Percentiles rank a stretch among this genome's conserved stretches.
Evolutionary conservation across 2,329 filamentous ascomycete genomes (phyloP).

Genomic region (Monilinia laxa): DNA sequence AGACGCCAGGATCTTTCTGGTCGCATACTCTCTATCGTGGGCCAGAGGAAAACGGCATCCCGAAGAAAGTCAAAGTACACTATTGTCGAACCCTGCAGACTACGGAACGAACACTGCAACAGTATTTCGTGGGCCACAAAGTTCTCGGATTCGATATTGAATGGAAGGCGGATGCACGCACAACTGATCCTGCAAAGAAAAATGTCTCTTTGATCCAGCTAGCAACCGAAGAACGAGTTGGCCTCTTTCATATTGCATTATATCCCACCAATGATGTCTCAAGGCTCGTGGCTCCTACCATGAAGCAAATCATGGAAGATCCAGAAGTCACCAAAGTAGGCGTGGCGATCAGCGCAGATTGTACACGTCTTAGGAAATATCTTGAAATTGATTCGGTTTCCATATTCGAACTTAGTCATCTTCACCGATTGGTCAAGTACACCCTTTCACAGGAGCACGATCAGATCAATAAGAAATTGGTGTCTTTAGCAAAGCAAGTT

Average conservation of each 20-base stretch:
- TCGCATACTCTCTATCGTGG: constrained; percentile 66
- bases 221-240: constrained; percentile 73
- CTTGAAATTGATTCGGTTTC: constrained; percentile 65
- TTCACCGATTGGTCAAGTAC: constrained; percentile 75
- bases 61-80: constrained; percentile 63
- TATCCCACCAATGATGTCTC: constrained; percentile 49
- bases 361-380: constrained; percentile 64
- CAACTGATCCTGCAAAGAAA: constrained; percentile 53
- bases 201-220: constrained; percentile 83
- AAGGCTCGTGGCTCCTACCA: constrained; percentile 67
- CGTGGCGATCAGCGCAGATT: constrained; percentile 71
- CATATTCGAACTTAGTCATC: constrained; percentile 77
- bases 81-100: constrained; percentile 71
- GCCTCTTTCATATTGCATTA: constrained; percentile 75
- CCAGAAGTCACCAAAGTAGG: constrained; percentile 70
- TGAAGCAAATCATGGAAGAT: constrained; percentile 72
- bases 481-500: constrained; percentile 68
- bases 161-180: constrained; percentile 62
- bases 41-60: constrained; percentile 42
- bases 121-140: constrained; percentile 66
- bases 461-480: constrained; percentile 63
- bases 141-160: constrained; percentile 89
- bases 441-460: constrained; percentile 50
- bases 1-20: constrained; percentile 60
- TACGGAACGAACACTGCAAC: constrained; percentile 61